These are phyloP conservation scores for Linum lewisii DNA, from an alignment of 345 rosid genomes.

Conservation along the genomic window DNA sequence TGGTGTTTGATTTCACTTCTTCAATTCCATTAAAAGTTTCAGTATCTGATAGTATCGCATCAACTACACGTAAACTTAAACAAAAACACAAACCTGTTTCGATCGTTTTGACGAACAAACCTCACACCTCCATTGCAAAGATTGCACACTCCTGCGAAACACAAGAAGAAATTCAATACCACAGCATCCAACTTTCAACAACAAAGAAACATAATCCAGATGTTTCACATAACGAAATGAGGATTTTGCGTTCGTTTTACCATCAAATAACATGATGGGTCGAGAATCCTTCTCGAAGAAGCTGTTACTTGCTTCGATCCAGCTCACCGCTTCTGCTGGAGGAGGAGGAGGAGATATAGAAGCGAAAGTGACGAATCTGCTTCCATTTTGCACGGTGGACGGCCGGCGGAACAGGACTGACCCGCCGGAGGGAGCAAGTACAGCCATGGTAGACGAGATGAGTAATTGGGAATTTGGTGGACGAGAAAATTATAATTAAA, in stretches of 20 bases:
- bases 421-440: constrained; percentile 26
- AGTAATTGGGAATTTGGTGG: not conserved
- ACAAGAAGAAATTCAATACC: not conserved
- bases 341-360: constrained; percentile 24
- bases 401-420: constrained; percentile 19
- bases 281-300: constrained; percentile 64
- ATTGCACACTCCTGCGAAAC: constrained; percentile 61
- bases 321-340: constrained; percentile 19
- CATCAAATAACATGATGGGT: constrained; percentile 86
- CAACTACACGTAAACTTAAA: too few species aligned
- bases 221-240: not conserved
- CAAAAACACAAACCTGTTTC: constrained; percentile 36
- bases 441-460: constrained; percentile 27
- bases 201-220: not conserved
- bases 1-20: not conserved
- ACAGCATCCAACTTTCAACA: not conserved
- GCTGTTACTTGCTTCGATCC: constrained; percentile 52
- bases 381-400: constrained; percentile 11
- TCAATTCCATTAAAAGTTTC: too few species aligned
- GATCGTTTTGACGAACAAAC: constrained; percentile 63
- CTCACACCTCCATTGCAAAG: constrained; percentile 86
- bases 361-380: constrained; percentile 29
- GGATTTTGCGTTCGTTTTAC: constrained; percentile 19
- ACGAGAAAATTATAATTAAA: not conserved
- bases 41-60: too few species aligned